Conservation (phyloP, 108 stramenopile genomes). For the Chaetoceros muelleri region DNA sequence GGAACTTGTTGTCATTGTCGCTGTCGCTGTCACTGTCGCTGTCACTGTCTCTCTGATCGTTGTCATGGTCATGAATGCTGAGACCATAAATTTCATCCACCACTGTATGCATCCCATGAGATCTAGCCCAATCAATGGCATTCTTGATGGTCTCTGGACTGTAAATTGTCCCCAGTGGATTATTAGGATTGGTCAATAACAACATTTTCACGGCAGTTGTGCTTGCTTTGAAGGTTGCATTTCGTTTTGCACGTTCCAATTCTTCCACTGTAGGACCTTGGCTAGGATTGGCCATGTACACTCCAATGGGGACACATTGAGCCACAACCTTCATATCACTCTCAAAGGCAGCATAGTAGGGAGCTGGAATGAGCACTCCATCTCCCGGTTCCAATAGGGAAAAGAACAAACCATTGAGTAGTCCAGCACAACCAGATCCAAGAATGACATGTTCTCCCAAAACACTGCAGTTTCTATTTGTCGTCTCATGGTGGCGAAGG, state of each 20-base stretch:
- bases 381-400: conserved; percentile 73
- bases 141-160: conserved; percentile 31
- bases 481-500: neutral
- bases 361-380: conserved; percentile 82
- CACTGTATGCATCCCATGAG: conserved; percentile 61
- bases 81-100: conserved; percentile 87
- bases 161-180: conserved; percentile 83
- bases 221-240: conserved; percentile 14
- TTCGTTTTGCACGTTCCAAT: conserved; percentile 48
- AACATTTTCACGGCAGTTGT: conserved; percentile 57
- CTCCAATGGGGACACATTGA: conserved; percentile 49
- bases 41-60: neutral
- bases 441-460: conserved; percentile 62
- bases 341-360: conserved; percentile 93
- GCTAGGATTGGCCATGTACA: conserved; percentile 39
- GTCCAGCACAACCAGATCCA: conserved; percentile 54
- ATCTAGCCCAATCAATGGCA: conserved; percentile 60
- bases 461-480: neutral
- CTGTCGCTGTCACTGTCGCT: no score
- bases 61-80: conserved; percentile 27
- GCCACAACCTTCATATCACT: conserved; percentile 66
- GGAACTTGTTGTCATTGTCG: conserved; percentile 27
- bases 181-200: conserved; percentile 84
- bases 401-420: conserved; percentile 60
- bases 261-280: conserved; percentile 54